Evolutionary conservation across 257 asterid species (phyloP), one percentile per base, ranked within the genome.

Genomic region (Paulownia fortunei): DNA sequence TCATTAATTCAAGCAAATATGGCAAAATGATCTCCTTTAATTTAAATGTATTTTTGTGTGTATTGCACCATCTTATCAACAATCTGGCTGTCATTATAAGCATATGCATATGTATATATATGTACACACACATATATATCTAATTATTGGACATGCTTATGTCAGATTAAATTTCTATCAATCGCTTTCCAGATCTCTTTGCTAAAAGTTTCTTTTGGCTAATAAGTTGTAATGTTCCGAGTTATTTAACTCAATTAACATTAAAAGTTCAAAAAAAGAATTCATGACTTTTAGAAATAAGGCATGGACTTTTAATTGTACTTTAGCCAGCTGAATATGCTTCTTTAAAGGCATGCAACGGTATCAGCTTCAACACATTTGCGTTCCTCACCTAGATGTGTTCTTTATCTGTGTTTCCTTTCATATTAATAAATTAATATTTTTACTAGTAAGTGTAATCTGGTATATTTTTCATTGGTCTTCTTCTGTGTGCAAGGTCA

Each of bases 401-500:
- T 52, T 63, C 62, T 73, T 49, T 52, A 37, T 61, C 60, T 60
- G 2, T 19, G 6, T 49, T 78, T 47, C 46, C 37, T 71, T 49
- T 75, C 76, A 74, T 30, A 64, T 47, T 39, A 18, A 73, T 55
- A 47, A 61, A 59, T 55, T 75, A 18, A n/a, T 36, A 5, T 21
- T 70, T 27, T 76, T 27, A 27, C 76, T 51, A 23, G 46, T 24
- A 62, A 63, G 34, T 70, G 58, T 52, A 65, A 34, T 46, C 27
- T 13, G 30, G 34, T 46, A 32, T 36, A 24, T 49, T 13, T 67
- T 69, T 42, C 77, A 68, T 84, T 32, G 37, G 21, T 77, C 72
- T 63, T 66, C 56, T 70, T 81, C 80, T 82, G 86, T 78, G 65
- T 72, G 91, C 84, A 84, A 85, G 87, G 64, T 78, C 70, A 74